Evolutionary conservation across 306 rosid genomes (phyloP), one percentile per base, ranked within the genome.

Genomic region (Trifolium dubium): DNA sequence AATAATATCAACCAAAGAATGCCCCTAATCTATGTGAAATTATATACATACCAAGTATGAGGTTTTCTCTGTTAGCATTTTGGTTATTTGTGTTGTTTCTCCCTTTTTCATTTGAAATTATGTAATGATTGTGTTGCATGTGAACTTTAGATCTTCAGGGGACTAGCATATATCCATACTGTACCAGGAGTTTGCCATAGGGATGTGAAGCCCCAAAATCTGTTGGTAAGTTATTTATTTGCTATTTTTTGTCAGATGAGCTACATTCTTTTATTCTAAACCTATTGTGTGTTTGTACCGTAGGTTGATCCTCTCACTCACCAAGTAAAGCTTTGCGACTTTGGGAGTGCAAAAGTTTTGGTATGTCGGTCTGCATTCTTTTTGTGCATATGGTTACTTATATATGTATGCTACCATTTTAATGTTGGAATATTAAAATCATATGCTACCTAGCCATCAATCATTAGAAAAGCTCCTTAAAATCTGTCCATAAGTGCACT

Each of bases 251-350:
- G 47, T 61, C 15, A 37, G 6, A 15, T 69, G 40, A 63, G 18
- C 7, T 64, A 39, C 61, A 44, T 23, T 62, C 29, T 29, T 71
- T 65, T 41, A 47, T 40, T 75, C 62, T 53, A 10, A 65, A 71
- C 78, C 30, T 73, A 41, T 67, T 32, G 34, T 31, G 0, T 62
- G 30, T 71, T 46, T 83, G 58, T 69, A 66, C 29, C 67, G 56
- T 82, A 93, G 97, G 92, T 91, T 73, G 94, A 94, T 86, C 97
- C 92, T 73, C 89, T 89, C 62, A 89, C 97, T 66, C 98, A 94
- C 81, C 92, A 91, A 80, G 96, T 94, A 56, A 94, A 91, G 86
- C 96, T 94, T 69, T 91, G 97, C 41, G 98, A 94, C 76, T 91
- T 91, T 43, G 98, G 98, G 79, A 91, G 98, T 79, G 98, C 98